Evolutionary conservation across 2,329 filamentous ascomycete species (phyloP).

Genomic region (Botrytis deweyae): DNA sequence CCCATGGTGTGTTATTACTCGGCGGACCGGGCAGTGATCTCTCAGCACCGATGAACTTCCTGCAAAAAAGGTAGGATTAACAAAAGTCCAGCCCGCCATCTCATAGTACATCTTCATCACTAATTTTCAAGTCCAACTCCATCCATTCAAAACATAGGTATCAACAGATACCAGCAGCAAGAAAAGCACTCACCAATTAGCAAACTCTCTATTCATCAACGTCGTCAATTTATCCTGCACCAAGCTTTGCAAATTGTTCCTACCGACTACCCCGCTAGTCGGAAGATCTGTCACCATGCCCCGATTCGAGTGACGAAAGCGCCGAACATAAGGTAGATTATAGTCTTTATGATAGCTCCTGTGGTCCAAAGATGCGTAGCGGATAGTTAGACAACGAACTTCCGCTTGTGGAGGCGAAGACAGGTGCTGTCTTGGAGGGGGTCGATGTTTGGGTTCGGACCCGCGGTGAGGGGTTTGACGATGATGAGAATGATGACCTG

Average conservation of each 20-base stretch:
- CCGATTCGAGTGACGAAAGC: neutral
- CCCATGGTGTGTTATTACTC: neutral
- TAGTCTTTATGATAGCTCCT: neutral
- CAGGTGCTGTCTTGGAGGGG: neutral
- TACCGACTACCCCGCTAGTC: neutral
- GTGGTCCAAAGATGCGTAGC: neutral
- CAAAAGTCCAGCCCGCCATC: neutral
- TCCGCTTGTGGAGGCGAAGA: neutral
- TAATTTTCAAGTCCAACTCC: neutral
- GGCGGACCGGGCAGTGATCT: neutral
- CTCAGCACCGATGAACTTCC: neutral
- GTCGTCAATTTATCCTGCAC: neutral
- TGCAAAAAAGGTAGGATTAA: neutral
- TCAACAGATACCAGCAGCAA: neutral
- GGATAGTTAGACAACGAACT: neutral
- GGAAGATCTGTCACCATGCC: neutral
- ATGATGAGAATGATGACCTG: neutral
- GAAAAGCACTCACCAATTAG: neutral
- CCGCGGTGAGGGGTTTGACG: neutral
- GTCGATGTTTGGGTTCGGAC: neutral
- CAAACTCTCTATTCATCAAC: neutral
- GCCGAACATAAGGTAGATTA: neutral
- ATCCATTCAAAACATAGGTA: neutral
- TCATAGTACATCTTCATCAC: neutral
- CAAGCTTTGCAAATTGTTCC: neutral